A percentile compares a stretch with the other conserved stretches of the same genome.
Evolutionary conservation across 2,329 filamentous ascomycete genomes (phyloP).

Genomic region (Paraphaeosphaeria sporulosa): DNA sequence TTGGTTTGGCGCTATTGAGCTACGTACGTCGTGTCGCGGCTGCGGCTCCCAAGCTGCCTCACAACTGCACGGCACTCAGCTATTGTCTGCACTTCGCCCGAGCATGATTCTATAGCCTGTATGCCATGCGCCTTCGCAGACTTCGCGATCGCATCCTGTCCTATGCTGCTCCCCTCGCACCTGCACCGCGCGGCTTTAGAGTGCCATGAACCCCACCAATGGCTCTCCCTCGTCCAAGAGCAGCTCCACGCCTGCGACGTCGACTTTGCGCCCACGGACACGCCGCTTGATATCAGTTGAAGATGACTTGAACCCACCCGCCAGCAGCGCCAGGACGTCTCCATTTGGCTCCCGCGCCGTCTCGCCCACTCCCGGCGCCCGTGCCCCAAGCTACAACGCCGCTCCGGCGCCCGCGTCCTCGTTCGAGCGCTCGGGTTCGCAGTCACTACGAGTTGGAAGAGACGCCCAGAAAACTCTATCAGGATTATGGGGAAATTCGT

Average conservation of each 20-base stretch:
- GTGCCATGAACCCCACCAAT: constrained; percentile 52
- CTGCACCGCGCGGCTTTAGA: constrained; percentile 41
- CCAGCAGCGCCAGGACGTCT: constrained; percentile 48
- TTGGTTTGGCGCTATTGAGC: constrained; percentile 17
- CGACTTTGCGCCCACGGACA: constrained; percentile 56
- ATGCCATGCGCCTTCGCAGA: constrained; percentile 43
- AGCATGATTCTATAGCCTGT: constrained; percentile 40
- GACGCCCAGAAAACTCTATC: constrained; percentile 46
- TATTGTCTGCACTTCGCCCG: constrained; percentile 17
- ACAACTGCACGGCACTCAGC: constrained; percentile 22
- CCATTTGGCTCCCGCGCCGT: constrained; percentile 49
- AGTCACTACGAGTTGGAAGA: constrained; percentile 29
- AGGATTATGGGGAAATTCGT: constrained; percentile 57
- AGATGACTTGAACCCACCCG: constrained; percentile 50
- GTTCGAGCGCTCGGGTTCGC: constrained; percentile 32
- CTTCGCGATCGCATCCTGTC: constrained; percentile 33
- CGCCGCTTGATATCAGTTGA: constrained; percentile 58
- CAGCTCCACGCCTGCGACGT: constrained; percentile 45
- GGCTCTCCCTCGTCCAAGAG: constrained; percentile 50
- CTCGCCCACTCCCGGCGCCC: constrained; percentile 52
- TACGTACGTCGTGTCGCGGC: constrained; percentile 12
- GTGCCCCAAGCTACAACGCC: constrained; percentile 43
- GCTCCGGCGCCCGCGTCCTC: constrained; percentile 37
- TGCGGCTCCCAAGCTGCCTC: constrained; percentile 11
- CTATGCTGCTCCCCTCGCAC: constrained; percentile 47